phyloP scores from a whole-genome alignment of 2,329 filamentous ascomycete genomes.

The Geosmithia morbida region DNA sequence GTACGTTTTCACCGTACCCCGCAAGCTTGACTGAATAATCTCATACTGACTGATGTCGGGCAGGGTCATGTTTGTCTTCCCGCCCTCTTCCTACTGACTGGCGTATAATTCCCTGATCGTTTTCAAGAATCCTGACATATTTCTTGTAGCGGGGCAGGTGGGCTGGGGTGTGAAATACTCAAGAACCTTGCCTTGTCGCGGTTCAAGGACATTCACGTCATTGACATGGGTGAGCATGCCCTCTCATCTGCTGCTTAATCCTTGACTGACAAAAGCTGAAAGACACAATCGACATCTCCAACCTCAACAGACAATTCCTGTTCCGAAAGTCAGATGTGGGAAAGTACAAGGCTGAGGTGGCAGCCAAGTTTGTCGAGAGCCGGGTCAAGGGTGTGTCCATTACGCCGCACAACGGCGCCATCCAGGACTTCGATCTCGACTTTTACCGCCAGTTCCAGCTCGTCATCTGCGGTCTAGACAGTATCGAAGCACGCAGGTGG shows the following conservation, averaged over 20 bases:
- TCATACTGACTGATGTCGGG: not conserved
- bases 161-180: slow-evolving; percentile 87
- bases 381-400: slow-evolving; percentile 85
- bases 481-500: slow-evolving; percentile 95
- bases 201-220: slow-evolving; percentile 95
- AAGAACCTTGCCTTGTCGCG: slow-evolving; percentile 93
- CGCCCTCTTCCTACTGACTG: not conserved
- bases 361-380: slow-evolving; percentile 79
- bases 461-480: slow-evolving; percentile 88
- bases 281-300: slow-evolving; percentile 98
- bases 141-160: slow-evolving; percentile 64
- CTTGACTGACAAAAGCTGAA: not conserved
- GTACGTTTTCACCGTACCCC: slow-evolving; percentile 26
- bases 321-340: slow-evolving; percentile 88
- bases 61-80: slow-evolving; percentile 4
- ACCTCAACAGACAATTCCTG: slow-evolving; percentile 93
- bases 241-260: not conserved
- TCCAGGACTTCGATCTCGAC: slow-evolving; percentile 90
- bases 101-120: not conserved
- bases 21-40: not conserved
- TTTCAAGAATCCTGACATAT: not conserved
- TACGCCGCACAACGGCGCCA: slow-evolving; percentile 84
- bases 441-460: slow-evolving; percentile 98
- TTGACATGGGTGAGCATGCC: slow-evolving; percentile 69
- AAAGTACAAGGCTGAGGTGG: slow-evolving; percentile 84